Evolutionary conservation across 345 rosid species (phyloP).

Genomic region (Noccaea caerulescens): DNA sequence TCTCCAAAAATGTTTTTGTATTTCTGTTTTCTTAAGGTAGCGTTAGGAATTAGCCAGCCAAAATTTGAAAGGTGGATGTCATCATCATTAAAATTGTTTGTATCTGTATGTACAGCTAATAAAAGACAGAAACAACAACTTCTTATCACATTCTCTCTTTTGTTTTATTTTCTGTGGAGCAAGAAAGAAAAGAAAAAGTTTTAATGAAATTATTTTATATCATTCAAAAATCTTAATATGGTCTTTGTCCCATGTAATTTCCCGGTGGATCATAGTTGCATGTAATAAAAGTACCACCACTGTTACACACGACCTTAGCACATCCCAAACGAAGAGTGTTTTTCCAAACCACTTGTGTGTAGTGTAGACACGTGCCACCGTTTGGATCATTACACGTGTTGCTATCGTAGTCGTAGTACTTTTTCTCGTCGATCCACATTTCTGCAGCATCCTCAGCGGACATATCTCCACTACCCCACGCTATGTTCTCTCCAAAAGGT

Average conservation of each 20-base stretch:
- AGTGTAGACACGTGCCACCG: slow-evolving; percentile 42
- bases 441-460: slow-evolving; percentile 40
- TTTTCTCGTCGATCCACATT: slow-evolving; percentile 47
- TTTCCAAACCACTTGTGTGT: slow-evolving; percentile 43
- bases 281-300: slow-evolving; percentile 55
- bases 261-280: slow-evolving; percentile 72
- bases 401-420: slow-evolving; percentile 29
- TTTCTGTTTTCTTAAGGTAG: slow-evolving; percentile 15
- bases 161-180: neutral
- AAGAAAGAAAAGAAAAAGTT: neutral
- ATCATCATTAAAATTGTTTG: slow-evolving; percentile 30
- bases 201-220: neutral
- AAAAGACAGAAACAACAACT: slow-evolving; percentile 33
- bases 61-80: slow-evolving; percentile 52
- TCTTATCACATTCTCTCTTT: slow-evolving; percentile 9
- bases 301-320: slow-evolving; percentile 59
- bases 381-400: slow-evolving; percentile 42
- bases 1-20: slow-evolving; percentile 1
- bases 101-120: slow-evolving; percentile 41
- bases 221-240: slow-evolving; percentile 26
- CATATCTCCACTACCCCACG: slow-evolving; percentile 42
- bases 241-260: slow-evolving; percentile 49
- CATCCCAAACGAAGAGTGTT: slow-evolving; percentile 39
- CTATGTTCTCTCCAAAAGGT: slow-evolving; percentile 50
- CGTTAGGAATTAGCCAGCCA: slow-evolving; percentile 44